Evolutionary conservation across 2,329 filamentous ascomycete genomes (phyloP).

Genomic region (Cercospora beticola): DNA sequence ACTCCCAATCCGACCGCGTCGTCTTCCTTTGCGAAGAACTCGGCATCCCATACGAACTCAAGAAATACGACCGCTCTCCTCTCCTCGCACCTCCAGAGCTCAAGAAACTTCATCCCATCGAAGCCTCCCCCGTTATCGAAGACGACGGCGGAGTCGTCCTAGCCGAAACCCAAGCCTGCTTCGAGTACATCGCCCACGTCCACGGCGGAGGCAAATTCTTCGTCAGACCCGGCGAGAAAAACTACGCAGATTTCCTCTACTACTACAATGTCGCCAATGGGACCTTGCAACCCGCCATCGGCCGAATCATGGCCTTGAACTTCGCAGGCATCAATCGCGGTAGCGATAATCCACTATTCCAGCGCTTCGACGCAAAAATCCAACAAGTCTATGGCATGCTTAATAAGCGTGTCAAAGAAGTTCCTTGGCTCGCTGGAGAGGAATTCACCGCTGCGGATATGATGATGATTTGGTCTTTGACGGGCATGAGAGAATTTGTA

Average conservation of each 20-base stretch:
- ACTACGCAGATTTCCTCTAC: constrained; percentile 62
- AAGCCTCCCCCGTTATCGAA: constrained; percentile 61
- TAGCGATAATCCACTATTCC: constrained; percentile 30
- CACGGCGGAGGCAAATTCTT: constrained; percentile 54
- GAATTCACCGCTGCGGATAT: constrained; percentile 66
- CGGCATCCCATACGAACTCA: constrained; percentile 53
- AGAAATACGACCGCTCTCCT: constrained; percentile 50
- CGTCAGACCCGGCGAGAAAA: constrained; percentile 46
- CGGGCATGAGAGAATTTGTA: constrained; percentile 54
- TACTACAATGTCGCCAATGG: constrained; percentile 53
- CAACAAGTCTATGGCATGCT: constrained; percentile 45
- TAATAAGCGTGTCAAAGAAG: constrained; percentile 51
- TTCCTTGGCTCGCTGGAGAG: constrained; percentile 59
- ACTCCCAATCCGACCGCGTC: constrained; percentile 64
- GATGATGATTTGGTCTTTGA: constrained; percentile 62
- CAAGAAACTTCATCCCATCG: constrained; percentile 45
- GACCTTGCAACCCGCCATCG: constrained; percentile 42
- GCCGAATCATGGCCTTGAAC: constrained; percentile 34
- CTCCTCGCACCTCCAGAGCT: constrained; percentile 34
- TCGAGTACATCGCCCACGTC: constrained; percentile 61
- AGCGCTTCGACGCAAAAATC: constrained; percentile 40
- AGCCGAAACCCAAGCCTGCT: constrained; percentile 59
- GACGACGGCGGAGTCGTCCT: constrained; percentile 49
- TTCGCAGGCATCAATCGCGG: constrained; percentile 32
- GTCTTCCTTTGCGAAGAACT: constrained; percentile 67